These are phyloP conservation scores for Silene coronaria DNA, from an alignment of 179 eudicot species.

Conservation along the genomic window DNA sequence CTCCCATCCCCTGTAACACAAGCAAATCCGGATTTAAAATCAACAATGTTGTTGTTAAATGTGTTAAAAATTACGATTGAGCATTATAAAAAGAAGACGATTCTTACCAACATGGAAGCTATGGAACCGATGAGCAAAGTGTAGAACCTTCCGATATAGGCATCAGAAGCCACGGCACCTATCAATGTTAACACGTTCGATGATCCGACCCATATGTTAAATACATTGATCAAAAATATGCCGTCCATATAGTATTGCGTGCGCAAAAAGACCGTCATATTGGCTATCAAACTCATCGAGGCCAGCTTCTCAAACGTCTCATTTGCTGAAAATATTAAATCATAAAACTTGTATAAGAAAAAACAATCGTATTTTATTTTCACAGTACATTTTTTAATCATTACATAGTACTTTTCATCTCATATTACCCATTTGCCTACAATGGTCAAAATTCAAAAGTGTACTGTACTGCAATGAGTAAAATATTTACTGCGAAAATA, in stretches of 20 bases:
- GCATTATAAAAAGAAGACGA: no score
- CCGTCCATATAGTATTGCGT: constrained; percentile 57
- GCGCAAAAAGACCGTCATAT: constrained; percentile 51
- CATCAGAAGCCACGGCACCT: constrained; percentile 67
- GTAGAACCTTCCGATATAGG: constrained; percentile 50
- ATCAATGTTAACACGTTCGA: constrained; percentile 39
- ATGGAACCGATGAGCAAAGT: constrained; percentile 61
- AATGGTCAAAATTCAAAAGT: no score
- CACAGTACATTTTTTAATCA: no score
- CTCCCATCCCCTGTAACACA: constrained; percentile 54
- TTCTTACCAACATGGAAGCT: constrained; percentile 44
- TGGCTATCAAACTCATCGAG: constrained; percentile 62
- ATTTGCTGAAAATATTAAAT: constrained; percentile 33
- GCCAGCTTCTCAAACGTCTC: constrained; percentile 79
- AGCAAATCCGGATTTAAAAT: no score
- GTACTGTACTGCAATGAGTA: no score
- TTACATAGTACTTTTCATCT: no score
- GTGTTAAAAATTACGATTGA: no score
- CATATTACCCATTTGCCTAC: no score
- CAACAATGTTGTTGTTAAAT: no score
- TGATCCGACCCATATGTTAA: constrained; percentile 54
- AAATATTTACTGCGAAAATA: no score
- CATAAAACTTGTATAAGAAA: neutral
- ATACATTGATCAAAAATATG: constrained; percentile 47
- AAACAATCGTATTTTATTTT: no score